Conservation (phyloP, 768 basidiomycete species). For the Chiua virens region DNA sequence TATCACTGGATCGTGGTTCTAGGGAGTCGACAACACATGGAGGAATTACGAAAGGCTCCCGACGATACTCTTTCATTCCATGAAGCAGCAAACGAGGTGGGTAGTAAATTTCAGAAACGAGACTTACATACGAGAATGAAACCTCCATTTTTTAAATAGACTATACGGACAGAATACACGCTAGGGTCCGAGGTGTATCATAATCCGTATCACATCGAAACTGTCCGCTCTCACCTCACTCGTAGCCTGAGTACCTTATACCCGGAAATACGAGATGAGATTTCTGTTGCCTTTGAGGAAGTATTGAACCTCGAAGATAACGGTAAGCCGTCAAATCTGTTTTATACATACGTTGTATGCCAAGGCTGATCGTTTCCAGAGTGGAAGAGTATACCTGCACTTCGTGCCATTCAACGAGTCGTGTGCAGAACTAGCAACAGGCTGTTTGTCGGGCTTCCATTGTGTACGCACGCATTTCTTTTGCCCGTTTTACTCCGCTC, state of each 20-base stretch:
- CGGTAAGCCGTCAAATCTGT: neutral
- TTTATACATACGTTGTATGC: neutral
- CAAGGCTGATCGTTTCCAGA: conserved; percentile 23
- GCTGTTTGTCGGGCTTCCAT: conserved; percentile 48
- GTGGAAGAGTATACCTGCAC: conserved; percentile 36
- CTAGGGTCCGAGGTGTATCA: conserved; percentile 33
- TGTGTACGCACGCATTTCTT: conserved; percentile 32
- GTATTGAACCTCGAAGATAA: conserved; percentile 26
- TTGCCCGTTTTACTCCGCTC: neutral
- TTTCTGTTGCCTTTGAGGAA: conserved; percentile 40
- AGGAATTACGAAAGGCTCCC: conserved; percentile 42
- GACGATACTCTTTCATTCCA: conserved; percentile 39
- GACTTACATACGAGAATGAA: too few relatives aligned
- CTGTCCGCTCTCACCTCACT: conserved; percentile 35
- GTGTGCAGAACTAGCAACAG: conserved; percentile 45
- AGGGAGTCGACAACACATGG: conserved; percentile 30
- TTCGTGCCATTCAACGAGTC: conserved; percentile 32
- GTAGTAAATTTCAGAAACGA: neutral
- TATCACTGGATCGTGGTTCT: conserved; percentile 42
- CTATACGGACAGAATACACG: conserved; percentile 38
- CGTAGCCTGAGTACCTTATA: conserved; percentile 41
- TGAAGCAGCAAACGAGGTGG: conserved; percentile 35
- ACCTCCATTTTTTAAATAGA: conserved; percentile 22
- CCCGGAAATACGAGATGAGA: conserved; percentile 27
- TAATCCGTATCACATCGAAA: conserved; percentile 31